Evolutionary conservation across 768 basidiomycete species (phyloP).

Genomic region (Naganishia antarctica): DNA sequence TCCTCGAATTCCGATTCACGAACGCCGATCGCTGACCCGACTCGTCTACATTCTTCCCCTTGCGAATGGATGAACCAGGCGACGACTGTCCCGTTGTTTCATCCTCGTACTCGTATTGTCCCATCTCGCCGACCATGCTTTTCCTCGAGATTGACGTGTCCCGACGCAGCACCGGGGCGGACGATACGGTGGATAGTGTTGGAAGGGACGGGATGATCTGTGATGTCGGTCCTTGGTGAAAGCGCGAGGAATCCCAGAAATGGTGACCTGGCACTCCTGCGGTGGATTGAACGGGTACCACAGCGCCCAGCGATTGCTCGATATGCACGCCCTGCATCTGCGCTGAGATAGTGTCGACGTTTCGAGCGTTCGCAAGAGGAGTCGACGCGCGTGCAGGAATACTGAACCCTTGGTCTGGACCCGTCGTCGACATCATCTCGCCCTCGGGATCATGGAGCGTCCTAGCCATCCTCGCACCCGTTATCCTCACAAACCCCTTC

Average conservation of each 20-base stretch:
- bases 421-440: not conserved
- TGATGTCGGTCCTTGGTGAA: constrained; percentile 4
- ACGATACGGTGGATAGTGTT: not conserved
- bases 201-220: constrained; percentile 14
- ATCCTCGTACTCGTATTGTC: constrained; percentile 12
- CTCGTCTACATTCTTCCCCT: constrained; percentile 3
- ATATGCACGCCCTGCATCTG: not conserved
- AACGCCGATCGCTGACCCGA: not conserved
- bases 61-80: not conserved
- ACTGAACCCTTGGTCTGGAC: not conserved
- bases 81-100: not conserved
- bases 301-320: not conserved
- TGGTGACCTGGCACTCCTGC: too few relatives aligned
- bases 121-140: constrained; percentile 20
- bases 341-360: not conserved
- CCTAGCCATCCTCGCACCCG: constrained; percentile 7
- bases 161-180: not conserved
- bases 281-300: not conserved
- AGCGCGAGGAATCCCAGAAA: constrained; percentile 8
- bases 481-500: constrained; percentile 10
- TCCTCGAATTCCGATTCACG: constrained; percentile 13
- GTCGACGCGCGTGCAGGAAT: not conserved
- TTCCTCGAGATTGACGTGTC: constrained; percentile 19
- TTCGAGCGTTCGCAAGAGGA: not conserved
- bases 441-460: constrained; percentile 1